Evolutionary conservation across 2,329 filamentous ascomycete genomes (phyloP).

Genomic region (Aspergillus unguis): DNA sequence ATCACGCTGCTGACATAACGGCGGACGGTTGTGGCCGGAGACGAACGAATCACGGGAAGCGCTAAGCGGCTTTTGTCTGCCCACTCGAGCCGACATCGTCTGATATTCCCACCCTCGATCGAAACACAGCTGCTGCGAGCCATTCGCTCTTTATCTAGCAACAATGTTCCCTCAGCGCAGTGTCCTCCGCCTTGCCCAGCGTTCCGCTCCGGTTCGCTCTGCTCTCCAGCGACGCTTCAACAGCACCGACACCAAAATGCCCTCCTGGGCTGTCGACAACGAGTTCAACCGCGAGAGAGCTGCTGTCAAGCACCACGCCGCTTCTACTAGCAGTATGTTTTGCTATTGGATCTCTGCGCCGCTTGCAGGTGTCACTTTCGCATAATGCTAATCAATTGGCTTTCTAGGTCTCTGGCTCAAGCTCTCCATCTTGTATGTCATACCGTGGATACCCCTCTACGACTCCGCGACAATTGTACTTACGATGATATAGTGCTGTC

Average conservation of each 20-base stretch:
- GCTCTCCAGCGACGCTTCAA: conserved; percentile 68
- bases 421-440: conserved; percentile 87
- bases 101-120: conserved; percentile 21
- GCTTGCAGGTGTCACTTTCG: neutral
- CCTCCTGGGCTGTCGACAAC: conserved; percentile 74
- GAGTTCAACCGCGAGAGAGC: conserved; percentile 89
- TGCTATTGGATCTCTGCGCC: neutral
- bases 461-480: conserved; percentile 10
- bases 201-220: conserved; percentile 53
- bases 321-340: conserved; percentile 72
- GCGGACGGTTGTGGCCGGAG: conserved; percentile 9
- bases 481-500: conserved; percentile 58
- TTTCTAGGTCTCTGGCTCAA: conserved; percentile 84
- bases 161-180: conserved; percentile 65
- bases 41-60: conserved; percentile 30
- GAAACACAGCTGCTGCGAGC: conserved; percentile 16
- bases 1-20: conserved; percentile 25
- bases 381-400: conserved; percentile 25
- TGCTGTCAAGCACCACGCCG: conserved; percentile 87
- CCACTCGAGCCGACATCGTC: conserved; percentile 25
- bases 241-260: conserved; percentile 56
- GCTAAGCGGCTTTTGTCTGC: conserved; percentile 25
- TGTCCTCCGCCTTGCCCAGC: conserved; percentile 59
- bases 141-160: conserved; percentile 8
- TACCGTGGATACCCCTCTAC: conserved; percentile 10